Base-by-base conservation (phyloP, 2,329 filamentous ascomycete genomes). In the Diaporthe australafricana region DNA sequence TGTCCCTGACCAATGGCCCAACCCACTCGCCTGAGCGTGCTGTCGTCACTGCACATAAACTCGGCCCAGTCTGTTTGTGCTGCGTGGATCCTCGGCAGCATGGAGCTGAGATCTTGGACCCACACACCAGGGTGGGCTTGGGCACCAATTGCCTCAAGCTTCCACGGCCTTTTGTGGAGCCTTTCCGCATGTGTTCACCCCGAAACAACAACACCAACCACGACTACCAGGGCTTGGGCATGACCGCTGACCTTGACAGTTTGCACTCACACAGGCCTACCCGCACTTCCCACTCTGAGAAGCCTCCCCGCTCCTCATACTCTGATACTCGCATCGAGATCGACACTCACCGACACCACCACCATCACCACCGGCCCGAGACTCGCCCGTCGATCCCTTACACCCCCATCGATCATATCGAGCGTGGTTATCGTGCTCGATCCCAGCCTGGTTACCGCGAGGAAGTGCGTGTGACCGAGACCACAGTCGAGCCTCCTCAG, bases 301-400 rank as follows among this genome's bases (percentile, higher is more conserved):
- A 80, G 78, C 84, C 83, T 78, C 30, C 50, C 22, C 79, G 77
- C 63, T 78, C 79, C 71, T 78, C 76, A 78, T 91, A 90, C 85
- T 85, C 87, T 79, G 89, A 92, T 82, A 87, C 89, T 82, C 89
- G 90, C 81, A 84, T 93, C 82, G 89, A 94, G 84, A 85, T 91
- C 80, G 87, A 93, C 82, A 79, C 78, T 75, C 86, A 71, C 56
- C 69, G 63, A 8, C 69, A 60, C 75, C 83, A 84, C 79, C 81
- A 83, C 74, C 83, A 65, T 32, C 52, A 56, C 30, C 62, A 73
- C 25, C 67, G 30, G 40, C 67, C 42, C 5, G 62, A 73, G 20
- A 57, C 52, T 40, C 62, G 22, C 22, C 32, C 40, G 16, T 65
- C 62, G 25, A 47, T 83, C 79, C 66, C 70, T 45, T 81, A 85